Base-by-base conservation (phyloP, 805 yeast genomes). In the Metschnikowia lachancei region DNA sequence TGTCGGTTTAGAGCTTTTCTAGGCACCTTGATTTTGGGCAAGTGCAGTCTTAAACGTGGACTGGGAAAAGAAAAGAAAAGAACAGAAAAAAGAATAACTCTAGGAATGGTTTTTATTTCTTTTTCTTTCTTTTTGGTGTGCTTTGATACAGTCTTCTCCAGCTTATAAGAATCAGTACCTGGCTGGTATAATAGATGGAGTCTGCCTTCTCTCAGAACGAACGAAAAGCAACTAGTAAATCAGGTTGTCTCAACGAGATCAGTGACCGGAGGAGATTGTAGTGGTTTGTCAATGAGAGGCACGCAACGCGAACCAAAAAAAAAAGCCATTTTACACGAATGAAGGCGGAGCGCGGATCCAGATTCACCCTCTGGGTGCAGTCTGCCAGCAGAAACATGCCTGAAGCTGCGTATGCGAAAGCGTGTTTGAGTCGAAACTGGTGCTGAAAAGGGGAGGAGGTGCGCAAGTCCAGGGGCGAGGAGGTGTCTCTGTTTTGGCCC, bases 291-390 rank as follows among this genome's bases (percentile, higher is more conserved):
- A 26, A 26, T 17, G 20, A 19, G 24, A 41, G 41, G 46, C 37
- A 36, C 41, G 36, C 18, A 30, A 36, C 46, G 46, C 46, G 46
- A 36, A 35, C 14, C 34, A 33, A 30, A 31, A 29, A 30, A 20
- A 36, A 33, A 35, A 35, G 20, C 36, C 38, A 38, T 12, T 36
- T 34, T 28, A 30, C 39, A 11, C 13, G 20, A 41, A 28, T 30
- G 41, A 36, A 43, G 26, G 41, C 24, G 37, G 45, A 43, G 41
- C 46, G 46, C 41, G 46, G 37, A 31, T 43, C 45, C 41, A 43
- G 46, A 43, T 43, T 30, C 22, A 14, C 16, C 36, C 4, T 6
- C 31, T 36, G 26, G 20, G 32, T 43, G 46, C 46, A 36, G 41
- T 13, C 10, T 19, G 13, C 11, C 12, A 8, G 9, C n/a, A 22